Evolutionary conservation across 306 rosid species (phyloP), one percentile per base, ranked within the genome.

Genomic region (Cucumis cinereus): DNA sequence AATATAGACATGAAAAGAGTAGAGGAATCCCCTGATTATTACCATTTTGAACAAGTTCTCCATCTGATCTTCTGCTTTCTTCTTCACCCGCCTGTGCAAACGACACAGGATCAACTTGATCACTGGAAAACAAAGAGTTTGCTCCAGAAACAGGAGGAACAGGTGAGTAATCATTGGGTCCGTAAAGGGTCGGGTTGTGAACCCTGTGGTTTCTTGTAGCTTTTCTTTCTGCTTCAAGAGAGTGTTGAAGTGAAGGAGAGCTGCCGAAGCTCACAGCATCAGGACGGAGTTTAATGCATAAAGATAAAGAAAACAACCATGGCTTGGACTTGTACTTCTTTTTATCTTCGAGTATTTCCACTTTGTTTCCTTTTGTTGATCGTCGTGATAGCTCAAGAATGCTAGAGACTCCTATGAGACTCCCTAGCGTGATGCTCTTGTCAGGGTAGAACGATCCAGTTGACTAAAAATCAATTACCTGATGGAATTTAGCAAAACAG

Each of bases 341-440:
- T 69, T 81, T 83, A 16, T 82, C 81, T 68, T 77, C 82, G 19
- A 85, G 75, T 17, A 82, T 43, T 68, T 83, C 89, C 67, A 78
- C 74, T 79, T 74, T 35, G 63, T 84, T 84, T 84, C 83, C 83
- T 63, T 82, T 82, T 10, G 81, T 80, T 14, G 92, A 84, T 85
- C 91, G 83, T 75, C 86, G 59, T 16, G 97, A 85, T 26, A 83
- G 79, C 59, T 87, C 83, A 26, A 90, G 50, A 75, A 85, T 79
- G 86, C 79, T 79, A 3, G 93, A 88, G 30, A 79, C 82, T 17
- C 93, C 91, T 67, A 88, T 84, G 76, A 92, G 89, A 81, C 73
- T 88, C 36, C 96, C 97, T 15, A 85, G 89, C 71, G 93, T 87
- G 52, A 87, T 87, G 90, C 86, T 87, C 50, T 79, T 92, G 69